Evolutionary conservation across 2,329 filamentous ascomycete species (phyloP).

Genomic region (Epicoccum sorghinum): DNA sequence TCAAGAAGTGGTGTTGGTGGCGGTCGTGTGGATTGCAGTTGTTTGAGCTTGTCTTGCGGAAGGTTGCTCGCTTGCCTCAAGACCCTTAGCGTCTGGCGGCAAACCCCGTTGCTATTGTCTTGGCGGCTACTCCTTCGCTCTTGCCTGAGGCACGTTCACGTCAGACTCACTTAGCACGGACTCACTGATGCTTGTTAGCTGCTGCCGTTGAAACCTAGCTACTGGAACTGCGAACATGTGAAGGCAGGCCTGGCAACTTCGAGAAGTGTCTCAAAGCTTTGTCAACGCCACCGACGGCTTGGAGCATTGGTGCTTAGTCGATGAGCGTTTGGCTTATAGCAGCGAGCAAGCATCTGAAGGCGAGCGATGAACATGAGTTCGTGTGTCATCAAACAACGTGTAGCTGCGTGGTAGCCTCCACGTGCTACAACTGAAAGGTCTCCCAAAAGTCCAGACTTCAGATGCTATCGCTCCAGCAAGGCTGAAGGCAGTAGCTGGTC

Average conservation of each 20-base stretch:
- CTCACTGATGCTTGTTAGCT: background rate
- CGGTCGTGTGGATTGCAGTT: conserved; percentile 19
- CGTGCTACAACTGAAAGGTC: too few relatives aligned
- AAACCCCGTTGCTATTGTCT: conserved; percentile 9
- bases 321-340: background rate
- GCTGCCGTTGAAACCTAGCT: background rate
- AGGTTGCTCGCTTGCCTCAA: conserved; percentile 14
- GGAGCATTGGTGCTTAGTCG: background rate
- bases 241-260: background rate
- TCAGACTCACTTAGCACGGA: background rate
- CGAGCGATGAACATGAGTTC: too few relatives aligned
- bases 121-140: conserved; percentile 4
- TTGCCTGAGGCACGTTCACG: conserved; percentile 5
- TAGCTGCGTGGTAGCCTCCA: too few relatives aligned
- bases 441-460: too few relatives aligned
- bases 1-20: conserved; percentile 8
- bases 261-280: background rate
- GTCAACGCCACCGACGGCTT: background rate
- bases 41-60: conserved; percentile 8
- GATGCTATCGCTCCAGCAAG: too few relatives aligned
- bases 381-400: too few relatives aligned
- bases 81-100: conserved; percentile 7
- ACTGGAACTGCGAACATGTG: background rate
- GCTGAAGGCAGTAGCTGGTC: too few relatives aligned
- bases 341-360: background rate